Percentiles rank a stretch among this genome's conserved stretches.
These are phyloP conservation scores for Paraphaeosphaeria minitans DNA, from an alignment of 2,329 filamentous ascomycete genomes.

Conservation along the genomic window DNA sequence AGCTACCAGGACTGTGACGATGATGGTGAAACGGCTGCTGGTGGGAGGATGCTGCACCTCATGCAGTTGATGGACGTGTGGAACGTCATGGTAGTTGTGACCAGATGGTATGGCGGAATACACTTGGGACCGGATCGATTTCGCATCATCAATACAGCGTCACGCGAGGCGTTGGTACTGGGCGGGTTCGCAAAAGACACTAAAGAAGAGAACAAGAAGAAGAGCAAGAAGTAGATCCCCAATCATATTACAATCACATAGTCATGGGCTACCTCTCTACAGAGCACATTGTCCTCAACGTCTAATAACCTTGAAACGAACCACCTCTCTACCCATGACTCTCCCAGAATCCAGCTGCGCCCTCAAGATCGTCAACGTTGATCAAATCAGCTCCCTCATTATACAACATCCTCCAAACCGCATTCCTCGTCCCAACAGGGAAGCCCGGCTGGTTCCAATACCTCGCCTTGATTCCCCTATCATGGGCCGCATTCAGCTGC, in stretches of 20 bases:
- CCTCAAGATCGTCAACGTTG: constrained; percentile 68
- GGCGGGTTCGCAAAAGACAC: constrained; percentile 70
- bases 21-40: constrained; percentile 92
- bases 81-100: constrained; percentile 91
- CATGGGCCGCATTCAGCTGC: constrained; percentile 61
- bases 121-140: constrained; percentile 89
- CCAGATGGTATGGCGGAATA: constrained; percentile 92
- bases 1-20: constrained; percentile 91
- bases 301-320: neutral
- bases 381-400: constrained; percentile 65
- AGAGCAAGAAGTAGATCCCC: constrained; percentile 37
- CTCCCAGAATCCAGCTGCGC: constrained; percentile 49
- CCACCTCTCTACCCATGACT: constrained; percentile 19
- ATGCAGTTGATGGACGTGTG: constrained; percentile 95
- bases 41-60: constrained; percentile 80
- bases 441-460: constrained; percentile 69
- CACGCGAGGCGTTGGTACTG: constrained; percentile 80
- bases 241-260: too few species aligned
- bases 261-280: neutral
- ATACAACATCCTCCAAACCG: constrained; percentile 60
- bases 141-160: constrained; percentile 83
- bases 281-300: neutral
- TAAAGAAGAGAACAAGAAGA: constrained; percentile 39
- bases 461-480: constrained; percentile 62
- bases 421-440: constrained; percentile 56